Percentiles rank a stretch among this genome's conserved stretches.
Evolutionary conservation across 768 basidiomycete genomes (phyloP).

Genomic region (Lentinus tigrinus): DNA sequence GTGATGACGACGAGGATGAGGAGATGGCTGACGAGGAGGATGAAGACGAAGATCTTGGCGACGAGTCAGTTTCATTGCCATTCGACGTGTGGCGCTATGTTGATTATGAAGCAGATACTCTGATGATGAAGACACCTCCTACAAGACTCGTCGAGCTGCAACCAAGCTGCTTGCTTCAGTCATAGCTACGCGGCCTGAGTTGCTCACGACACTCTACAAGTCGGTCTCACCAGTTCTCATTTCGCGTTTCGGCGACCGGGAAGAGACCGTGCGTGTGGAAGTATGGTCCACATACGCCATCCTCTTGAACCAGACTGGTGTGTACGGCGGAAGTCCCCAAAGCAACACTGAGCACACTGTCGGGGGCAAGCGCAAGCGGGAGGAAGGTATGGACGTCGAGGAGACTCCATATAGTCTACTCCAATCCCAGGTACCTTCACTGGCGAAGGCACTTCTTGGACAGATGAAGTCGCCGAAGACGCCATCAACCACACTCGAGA

Average conservation of each 20-base stretch:
- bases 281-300: constrained; percentile 84
- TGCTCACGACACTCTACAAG: constrained; percentile 75
- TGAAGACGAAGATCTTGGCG: constrained; percentile 67
- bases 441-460: constrained; percentile 80
- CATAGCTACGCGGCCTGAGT: constrained; percentile 88
- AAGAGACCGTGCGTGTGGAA: constrained; percentile 91
- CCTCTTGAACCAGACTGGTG: constrained; percentile 79
- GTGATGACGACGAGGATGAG: constrained; percentile 62
- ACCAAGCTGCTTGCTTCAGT: constrained; percentile 86
- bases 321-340: constrained; percentile 70
- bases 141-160: constrained; percentile 93
- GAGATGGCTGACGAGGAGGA: constrained; percentile 68
- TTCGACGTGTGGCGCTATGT: background rate
- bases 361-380: constrained; percentile 73
- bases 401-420: constrained; percentile 75
- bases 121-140: constrained; percentile 97
- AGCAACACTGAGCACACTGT: constrained; percentile 44
- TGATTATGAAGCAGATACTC: constrained; percentile 66
- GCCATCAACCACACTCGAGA: constrained; percentile 72
- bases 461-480: constrained; percentile 86
- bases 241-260: constrained; percentile 89
- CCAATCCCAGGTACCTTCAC: constrained; percentile 68
- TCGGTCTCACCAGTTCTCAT: constrained; percentile 87
- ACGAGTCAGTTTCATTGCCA: constrained; percentile 49
- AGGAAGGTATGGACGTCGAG: constrained; percentile 70